phyloP scores from a whole-genome alignment of 305 asterid genomes.

The Stenogyne calaminthoides region DNA sequence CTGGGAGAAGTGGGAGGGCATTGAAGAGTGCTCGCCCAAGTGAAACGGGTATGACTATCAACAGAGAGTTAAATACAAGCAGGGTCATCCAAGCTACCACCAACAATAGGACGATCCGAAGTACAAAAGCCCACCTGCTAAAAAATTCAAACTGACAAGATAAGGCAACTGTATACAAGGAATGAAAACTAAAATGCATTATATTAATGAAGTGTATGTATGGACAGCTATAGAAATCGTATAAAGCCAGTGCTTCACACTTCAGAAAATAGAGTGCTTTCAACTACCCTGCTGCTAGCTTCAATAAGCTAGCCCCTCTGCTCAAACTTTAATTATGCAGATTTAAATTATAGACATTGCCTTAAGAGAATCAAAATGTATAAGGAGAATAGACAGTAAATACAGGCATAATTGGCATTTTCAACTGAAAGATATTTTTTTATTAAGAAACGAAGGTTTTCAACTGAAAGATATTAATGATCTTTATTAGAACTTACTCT shows the following conservation, averaged over 20 bases:
- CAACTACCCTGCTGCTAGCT: neutral
- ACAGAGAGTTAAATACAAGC: conserved; percentile 77
- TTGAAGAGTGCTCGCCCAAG: conserved; percentile 84
- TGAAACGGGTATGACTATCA: conserved; percentile 87
- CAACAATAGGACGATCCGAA: conserved; percentile 78
- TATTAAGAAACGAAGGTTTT: too few relatives aligned
- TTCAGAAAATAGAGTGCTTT: neutral
- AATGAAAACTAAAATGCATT: neutral
- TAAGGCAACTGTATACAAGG: conserved; percentile 28
- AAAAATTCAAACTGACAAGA: conserved; percentile 39
- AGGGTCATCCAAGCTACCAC: conserved; percentile 98
- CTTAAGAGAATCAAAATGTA: neutral
- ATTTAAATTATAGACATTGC: neutral
- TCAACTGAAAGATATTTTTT: neutral
- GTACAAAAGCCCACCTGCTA: conserved; percentile 91
- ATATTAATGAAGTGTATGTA: neutral
- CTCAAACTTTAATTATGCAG: conserved; percentile 1
- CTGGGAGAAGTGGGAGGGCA: conserved; percentile 86
- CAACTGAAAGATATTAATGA: neutral
- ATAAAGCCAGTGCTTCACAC: neutral
- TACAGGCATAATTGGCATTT: neutral
- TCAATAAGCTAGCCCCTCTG: neutral
- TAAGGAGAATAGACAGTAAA: neutral
- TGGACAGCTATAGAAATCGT: neutral
- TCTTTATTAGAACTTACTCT: conserved; percentile 60